Base-by-base conservation (phyloP, 2,329 filamentous ascomycete genomes). In the Aspergillus sp. region DNA sequence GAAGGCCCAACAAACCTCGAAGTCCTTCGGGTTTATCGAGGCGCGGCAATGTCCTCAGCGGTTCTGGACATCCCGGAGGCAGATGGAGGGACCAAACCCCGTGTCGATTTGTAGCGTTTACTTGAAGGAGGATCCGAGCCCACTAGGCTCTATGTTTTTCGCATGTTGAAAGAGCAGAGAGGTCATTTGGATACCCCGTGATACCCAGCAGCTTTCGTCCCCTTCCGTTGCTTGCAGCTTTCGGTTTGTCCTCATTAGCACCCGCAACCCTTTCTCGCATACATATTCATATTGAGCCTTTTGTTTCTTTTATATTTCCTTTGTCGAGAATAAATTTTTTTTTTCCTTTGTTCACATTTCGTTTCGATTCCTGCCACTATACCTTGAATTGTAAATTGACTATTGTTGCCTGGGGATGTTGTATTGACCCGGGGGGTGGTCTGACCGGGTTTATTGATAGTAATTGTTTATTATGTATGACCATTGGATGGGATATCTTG, bases 151-250 rank as follows among this genome's bases (percentile, higher is more conserved):
- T 56, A 51, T 49, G 50, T 54, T 57, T 47, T 47, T 58, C 47
- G 49, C 54, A 57, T 51, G 57, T 59, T 59, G 53, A 63, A 59
- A 62, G 60, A 66, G 62, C 63, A 69, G 59, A 60, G 57, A 65
- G 63, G 62, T 66, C 65, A 64, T 68, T 71, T 71, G 68, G 66
- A 68, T 69, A 69, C 63, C 65, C 64, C 60, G 59, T 70, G 68
- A 71, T 72, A 72, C 68, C 68, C 69, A 57, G 59, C 62, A 70
- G 64, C 65, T 65, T 68, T 65, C 61, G 55, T 58, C 61, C 55
- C 54, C 54, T 60, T 59, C 58, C 60, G 58, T 66, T 67, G 58
- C 65, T 58, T 67, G 66, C 63, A 67, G 63, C 65, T 59, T 69
- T 67, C 65, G 58, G 64, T 62, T 65, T 62, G 57, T 67, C 62